Conservation (phyloP, 495 filamentous ascomycete genomes). For the Diplogelasinospora grovesii region DNA sequence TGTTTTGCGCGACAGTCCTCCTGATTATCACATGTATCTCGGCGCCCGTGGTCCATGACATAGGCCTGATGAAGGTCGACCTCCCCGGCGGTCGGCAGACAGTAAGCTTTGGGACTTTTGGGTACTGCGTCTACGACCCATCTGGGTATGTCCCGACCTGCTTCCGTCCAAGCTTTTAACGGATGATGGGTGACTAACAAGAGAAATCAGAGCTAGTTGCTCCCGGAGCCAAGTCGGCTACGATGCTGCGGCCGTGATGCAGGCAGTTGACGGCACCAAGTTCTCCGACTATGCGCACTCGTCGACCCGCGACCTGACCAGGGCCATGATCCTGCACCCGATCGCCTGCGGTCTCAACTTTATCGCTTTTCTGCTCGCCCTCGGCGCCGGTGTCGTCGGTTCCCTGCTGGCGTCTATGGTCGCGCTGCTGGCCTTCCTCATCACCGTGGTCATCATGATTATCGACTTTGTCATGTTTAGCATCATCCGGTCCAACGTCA, state of each 20-base stretch:
- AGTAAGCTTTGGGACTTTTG: constrained; percentile 54
- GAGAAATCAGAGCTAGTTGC: constrained; percentile 34
- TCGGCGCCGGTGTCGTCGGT: constrained; percentile 48
- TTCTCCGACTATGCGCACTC: constrained; percentile 37
- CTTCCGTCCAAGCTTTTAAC: no score
- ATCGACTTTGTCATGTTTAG: constrained; percentile 51
- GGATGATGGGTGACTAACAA: no score
- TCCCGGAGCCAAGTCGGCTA: constrained; percentile 44
- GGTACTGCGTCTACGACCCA: constrained; percentile 39
- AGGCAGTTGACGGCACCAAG: constrained; percentile 25
- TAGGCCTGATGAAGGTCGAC: constrained; percentile 45
- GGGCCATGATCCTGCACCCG: constrained; percentile 55
- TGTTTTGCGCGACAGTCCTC: constrained; percentile 47
- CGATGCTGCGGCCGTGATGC: constrained; percentile 39
- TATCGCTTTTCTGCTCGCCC: constrained; percentile 50
- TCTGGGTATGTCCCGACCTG: constrained; percentile 10
- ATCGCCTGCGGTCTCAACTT: constrained; percentile 51
- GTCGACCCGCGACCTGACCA: constrained; percentile 44
- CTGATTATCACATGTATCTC: constrained; percentile 54
- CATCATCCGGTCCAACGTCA: constrained; percentile 46
- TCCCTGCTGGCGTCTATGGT: constrained; percentile 43
- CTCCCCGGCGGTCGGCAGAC: no score
- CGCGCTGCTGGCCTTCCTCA: constrained; percentile 45
- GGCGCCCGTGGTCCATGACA: constrained; percentile 46
- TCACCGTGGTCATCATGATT: constrained; percentile 47